Evolutionary conservation across 169 alveolate species (phyloP), one percentile per base, ranked within the genome.

Genomic region (Plasmodium inui): DNA sequence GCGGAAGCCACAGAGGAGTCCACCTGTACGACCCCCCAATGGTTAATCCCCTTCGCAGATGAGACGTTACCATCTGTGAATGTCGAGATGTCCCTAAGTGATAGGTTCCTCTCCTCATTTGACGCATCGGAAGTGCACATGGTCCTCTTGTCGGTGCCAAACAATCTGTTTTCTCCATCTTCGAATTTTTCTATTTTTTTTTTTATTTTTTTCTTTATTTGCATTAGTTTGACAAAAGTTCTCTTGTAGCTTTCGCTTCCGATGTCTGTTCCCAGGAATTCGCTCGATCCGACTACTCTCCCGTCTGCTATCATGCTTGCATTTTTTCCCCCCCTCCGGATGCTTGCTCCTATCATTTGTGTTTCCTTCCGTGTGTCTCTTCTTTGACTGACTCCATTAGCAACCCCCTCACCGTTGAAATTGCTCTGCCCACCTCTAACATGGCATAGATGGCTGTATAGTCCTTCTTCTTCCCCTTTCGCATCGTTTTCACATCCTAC

Each of bases 161-260:
- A 10, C 26, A 39, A 6, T 22, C 37, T 19, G 10, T 55, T 67
- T 22, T 22, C 46, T 26, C 71, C 61, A 17, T 50, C 57, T 37
- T 86, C 93, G 17, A 74, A 86, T 2, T 19, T 26, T 76, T 53
- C 39, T 14, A 86, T 86, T 55, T 86, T 86, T 32, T 86, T 46
- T 76, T 86, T 86, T 83, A 86, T 86, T n/a, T 44, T 86, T 30
- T 86, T 74, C 44, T 86, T 83, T 19, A 86, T 86, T 74, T 86
- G 74, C 67, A 86, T 70, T 30, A 86, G 19, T 44, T 86, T 86
- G 39, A 70, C 41, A n/a, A 86, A 86, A 30, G 55, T 78, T 19
- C 83, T 86, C 3, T 50, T 76, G 70, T 86, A 86, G 9, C 86
- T 55, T 46, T 81, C 85, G 4, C 67, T 76, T 74, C 37, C 50